A percentile compares a stretch with the other conserved stretches of the same genome.
Conservation (phyloP, 129 eudicot species). For the Flaveria ramosissima region DNA sequence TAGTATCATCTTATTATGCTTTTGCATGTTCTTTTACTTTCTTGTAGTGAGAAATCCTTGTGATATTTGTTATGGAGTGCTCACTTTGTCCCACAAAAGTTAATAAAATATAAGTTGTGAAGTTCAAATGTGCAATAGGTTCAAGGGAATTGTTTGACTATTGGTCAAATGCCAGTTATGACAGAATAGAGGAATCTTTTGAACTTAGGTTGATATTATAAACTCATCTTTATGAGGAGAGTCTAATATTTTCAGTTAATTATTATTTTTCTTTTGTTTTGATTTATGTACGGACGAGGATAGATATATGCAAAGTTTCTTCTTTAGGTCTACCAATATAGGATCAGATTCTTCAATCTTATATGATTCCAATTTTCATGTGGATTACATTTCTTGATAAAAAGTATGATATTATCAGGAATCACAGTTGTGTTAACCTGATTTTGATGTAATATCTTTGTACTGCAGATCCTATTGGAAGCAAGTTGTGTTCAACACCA, state of each 20-base stretch:
- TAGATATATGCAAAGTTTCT: constrained; percentile 23
- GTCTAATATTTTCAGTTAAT: neutral
- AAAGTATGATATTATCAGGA: constrained; percentile 42
- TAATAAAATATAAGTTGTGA: neutral
- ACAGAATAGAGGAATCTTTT: neutral
- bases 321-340: constrained; percentile 23
- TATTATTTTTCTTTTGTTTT: neutral
- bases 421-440: constrained; percentile 25
- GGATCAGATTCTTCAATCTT: constrained; percentile 39
- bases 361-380: constrained; percentile 34
- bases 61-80: neutral
- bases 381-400: constrained; percentile 37
- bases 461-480: constrained; percentile 32
- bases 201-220: no score
- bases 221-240: neutral
- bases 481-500: constrained; percentile 36
- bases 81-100: neutral
- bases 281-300: constrained; percentile 28
- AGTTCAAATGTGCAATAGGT: neutral
- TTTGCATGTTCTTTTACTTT: no score
- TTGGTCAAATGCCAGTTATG: neutral
- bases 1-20: neutral
- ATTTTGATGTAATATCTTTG: constrained; percentile 26
- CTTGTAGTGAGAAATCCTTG: no score
- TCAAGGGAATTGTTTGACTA: neutral